Evolutionary conservation across 1,284 basidiomycete species (phyloP).

Genomic region (Melanopsichium pennsylvanicum): DNA sequence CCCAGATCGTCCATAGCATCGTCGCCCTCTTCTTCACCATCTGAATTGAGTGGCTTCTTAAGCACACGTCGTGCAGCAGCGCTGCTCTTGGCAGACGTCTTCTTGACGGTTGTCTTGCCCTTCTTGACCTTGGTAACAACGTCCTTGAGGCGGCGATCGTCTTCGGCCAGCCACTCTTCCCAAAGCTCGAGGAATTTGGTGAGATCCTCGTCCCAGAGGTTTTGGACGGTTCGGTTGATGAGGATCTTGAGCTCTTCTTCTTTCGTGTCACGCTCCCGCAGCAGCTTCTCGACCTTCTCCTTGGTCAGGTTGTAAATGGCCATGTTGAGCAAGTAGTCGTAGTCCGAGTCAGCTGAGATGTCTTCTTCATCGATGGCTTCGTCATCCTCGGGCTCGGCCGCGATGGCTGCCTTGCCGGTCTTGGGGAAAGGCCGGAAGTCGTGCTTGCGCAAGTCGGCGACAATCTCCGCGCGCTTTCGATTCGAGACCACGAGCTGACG

Average conservation of each 20-base stretch:
- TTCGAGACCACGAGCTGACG: conserved; percentile 89
- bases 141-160: conserved; percentile 73
- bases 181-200: conserved; percentile 83
- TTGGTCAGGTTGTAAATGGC: conserved; percentile 91
- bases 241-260: conserved; percentile 82
- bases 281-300: conserved; percentile 90
- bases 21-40: conserved; percentile 68
- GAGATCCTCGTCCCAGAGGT: conserved; percentile 91
- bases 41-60: conserved; percentile 70
- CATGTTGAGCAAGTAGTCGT: conserved; percentile 94
- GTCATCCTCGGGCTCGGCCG: conserved; percentile 71
- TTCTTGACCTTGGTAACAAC: conserved; percentile 68
- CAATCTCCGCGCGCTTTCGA: conserved; percentile 87
- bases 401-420: conserved; percentile 75
- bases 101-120: conserved; percentile 72
- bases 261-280: conserved; percentile 81
- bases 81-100: conserved; percentile 70
- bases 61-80: conserved; percentile 71
- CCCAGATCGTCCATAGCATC: conserved; percentile 21
- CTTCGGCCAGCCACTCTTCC: conserved; percentile 72
- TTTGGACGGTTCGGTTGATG: conserved; percentile 79
- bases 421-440: conserved; percentile 88
- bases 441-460: conserved; percentile 78
- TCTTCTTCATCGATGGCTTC: conserved; percentile 71
- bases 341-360: conserved; percentile 76